Conservation (phyloP, 2,329 filamentous ascomycete genomes). For the Ceratocystis alfenasii region DNA sequence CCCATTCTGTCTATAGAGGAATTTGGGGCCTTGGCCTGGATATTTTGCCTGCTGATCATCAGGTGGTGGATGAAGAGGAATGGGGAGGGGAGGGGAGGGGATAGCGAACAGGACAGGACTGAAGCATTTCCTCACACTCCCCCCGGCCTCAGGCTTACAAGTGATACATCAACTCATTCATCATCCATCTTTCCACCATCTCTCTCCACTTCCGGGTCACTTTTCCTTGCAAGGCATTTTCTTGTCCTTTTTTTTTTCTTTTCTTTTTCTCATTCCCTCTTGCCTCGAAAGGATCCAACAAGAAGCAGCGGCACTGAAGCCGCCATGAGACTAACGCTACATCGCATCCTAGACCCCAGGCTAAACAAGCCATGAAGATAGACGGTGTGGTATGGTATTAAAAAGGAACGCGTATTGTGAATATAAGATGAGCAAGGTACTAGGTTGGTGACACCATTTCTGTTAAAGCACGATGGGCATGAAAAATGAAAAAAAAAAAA, state of each 20-base stretch:
- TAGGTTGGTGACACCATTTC: slow-evolving; percentile 1
- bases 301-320: neutral
- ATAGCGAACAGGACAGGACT: neutral
- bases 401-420: neutral
- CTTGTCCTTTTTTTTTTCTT: neutral
- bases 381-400: neutral
- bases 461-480: neutral
- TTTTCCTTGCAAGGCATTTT: neutral
- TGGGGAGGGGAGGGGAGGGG: neutral
- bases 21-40: neutral
- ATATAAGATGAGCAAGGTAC: neutral
- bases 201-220: neutral
- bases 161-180: too few relatives aligned
- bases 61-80: neutral
- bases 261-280: neutral
- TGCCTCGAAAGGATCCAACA: neutral
- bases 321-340: neutral
- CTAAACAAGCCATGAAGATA: neutral
- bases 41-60: neutral
- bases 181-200: neutral
- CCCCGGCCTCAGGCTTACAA: too few relatives aligned
- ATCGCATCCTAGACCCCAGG: neutral
- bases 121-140: neutral
- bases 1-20: neutral
- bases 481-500: neutral